A percentile compares a stretch with the other conserved stretches of the same genome.
These are phyloP conservation scores for Cryomyces antarcticus DNA, from an alignment of 495 filamentous ascomycete genomes.

Conservation along the genomic window DNA sequence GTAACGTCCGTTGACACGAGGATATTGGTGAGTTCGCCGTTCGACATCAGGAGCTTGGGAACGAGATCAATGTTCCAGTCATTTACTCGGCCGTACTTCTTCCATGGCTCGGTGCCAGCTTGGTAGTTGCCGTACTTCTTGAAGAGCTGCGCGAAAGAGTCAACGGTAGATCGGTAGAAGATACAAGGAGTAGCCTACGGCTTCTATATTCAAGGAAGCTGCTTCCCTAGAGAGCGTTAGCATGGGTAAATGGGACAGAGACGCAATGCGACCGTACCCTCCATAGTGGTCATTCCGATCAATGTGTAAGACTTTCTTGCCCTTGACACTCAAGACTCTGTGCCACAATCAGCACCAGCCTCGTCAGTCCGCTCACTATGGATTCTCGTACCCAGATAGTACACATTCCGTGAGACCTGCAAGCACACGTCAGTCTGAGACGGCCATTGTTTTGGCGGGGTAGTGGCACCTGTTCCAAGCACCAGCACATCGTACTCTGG, in stretches of 20 bases:
- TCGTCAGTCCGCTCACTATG: background rate
- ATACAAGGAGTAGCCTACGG: constrained; percentile 29
- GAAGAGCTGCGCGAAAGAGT: constrained; percentile 43
- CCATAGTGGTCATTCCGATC: constrained; percentile 98
- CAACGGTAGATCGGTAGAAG: background rate
- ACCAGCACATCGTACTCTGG: constrained; percentile 96
- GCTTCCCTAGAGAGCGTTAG: constrained; percentile 47
- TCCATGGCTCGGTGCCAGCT: constrained; percentile 80
- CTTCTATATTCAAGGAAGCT: constrained; percentile 84
- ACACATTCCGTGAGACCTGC: constrained; percentile 95
- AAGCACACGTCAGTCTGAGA: constrained; percentile 9
- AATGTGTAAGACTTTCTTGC: constrained; percentile 96
- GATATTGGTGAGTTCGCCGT: constrained; percentile 95
- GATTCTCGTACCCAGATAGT: constrained; percentile 55
- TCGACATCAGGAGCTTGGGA: constrained; percentile 95
- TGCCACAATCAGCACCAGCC: constrained; percentile 1
- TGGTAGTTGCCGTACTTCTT: constrained; percentile 76
- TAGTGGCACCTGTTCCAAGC: constrained; percentile 68
- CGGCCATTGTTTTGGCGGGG: constrained; percentile 17
- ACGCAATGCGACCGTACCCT: constrained; percentile 40
- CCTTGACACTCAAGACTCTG: constrained; percentile 93
- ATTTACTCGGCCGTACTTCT: constrained; percentile 86
- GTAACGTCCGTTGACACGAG: constrained; percentile 93
- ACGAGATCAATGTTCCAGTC: constrained; percentile 99
- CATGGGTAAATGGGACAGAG: background rate